Evolutionary conservation across 192 early-diverging fungal species (phyloP), one percentile per base, ranked within the genome.

Genomic region (Lobosporangium transversale): DNA sequence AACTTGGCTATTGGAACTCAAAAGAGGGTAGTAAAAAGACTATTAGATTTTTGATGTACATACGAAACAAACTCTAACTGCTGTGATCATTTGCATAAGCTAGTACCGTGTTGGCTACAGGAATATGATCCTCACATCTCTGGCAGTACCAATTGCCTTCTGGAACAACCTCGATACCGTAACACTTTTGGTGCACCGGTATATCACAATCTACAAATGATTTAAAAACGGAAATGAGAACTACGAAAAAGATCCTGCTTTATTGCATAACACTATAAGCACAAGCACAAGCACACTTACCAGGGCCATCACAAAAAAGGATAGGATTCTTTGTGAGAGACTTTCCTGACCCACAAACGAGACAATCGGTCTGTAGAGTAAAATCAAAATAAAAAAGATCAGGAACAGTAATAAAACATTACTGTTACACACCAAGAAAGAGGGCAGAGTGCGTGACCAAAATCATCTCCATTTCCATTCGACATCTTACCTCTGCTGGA

Each of bases 81-180:
- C 9, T 42, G 17, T 42, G 40, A 42, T 12, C 40, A 17, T n/a
- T n/a, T n/a, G n/a, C n/a, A n/a, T n/a, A n/a, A n/a, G n/a, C n/a
- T n/a, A n/a, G 43, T 81, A 83, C 84, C 15, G 78, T 81, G 36
- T 79, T 57, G n/a, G 58, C 51, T n/a, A 74, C 58, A 15, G 62
- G 58, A 42, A 68, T 71, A 20, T 60, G 45, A 49, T 78, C 79
- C 30, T 79, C 81, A 40, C 85, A 86, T 29, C 82, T 44, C 44
- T 86, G 76, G 44, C 85, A 86, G 50, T 66, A 82, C 85, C 85
- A 86, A 33, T 82, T 70, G 27, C 73, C 85, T 27, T 75, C 58
- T 5, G 85, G 85, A 11, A 86, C 56, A 5, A 60, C 73, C 9
- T 58, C 53, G 2, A 86, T 67, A 24, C 71, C 74, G 49, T 86